These are phyloP conservation scores for Termitomyces sp. DNA, from an alignment of 768 basidiomycete genomes.

Conservation along the genomic window DNA sequence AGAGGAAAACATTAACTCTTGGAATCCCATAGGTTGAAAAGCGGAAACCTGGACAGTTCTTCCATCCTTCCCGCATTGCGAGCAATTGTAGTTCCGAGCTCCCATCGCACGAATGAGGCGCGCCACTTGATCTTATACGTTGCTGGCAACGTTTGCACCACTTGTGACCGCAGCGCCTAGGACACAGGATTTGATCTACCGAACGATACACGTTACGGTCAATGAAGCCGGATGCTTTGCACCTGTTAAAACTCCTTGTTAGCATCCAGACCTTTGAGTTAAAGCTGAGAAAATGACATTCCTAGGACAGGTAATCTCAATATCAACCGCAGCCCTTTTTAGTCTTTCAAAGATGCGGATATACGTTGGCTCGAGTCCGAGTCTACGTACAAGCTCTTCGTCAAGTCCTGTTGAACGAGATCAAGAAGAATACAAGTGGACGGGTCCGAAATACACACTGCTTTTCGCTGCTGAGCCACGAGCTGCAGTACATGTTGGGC, in stretches of 20 bases:
- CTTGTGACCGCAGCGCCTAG: conserved; percentile 38
- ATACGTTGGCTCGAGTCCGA: conserved; percentile 35
- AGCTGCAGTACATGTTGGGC: conserved; percentile 45
- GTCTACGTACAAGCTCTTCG: conserved; percentile 34
- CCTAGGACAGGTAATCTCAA: conserved; percentile 45
- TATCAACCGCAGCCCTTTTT: conserved; percentile 34
- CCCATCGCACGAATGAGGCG: conserved; percentile 48
- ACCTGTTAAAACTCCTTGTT: conserved; percentile 29
- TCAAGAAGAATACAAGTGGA: neutral
- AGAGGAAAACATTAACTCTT: conserved; percentile 5
- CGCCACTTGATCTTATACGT: conserved; percentile 18
- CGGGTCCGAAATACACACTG: neutral
- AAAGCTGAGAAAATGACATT: conserved; percentile 17
- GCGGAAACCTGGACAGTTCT: conserved; percentile 46
- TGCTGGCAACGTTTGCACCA: conserved; percentile 64
- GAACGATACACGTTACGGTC: conserved; percentile 42
- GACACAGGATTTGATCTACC: conserved; percentile 40
- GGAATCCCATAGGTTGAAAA: neutral
- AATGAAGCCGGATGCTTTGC: conserved; percentile 40
- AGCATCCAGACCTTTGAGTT: neutral
- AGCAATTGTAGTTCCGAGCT: conserved; percentile 46
- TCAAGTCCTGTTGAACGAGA: conserved; percentile 31
- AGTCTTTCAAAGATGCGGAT: conserved; percentile 38
- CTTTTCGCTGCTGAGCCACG: neutral
- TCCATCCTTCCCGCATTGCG: conserved; percentile 55